Conservation (phyloP, 225 moss, liverwort and hornwort species). For the Bryoerythrophyllum caledonicum region DNA sequence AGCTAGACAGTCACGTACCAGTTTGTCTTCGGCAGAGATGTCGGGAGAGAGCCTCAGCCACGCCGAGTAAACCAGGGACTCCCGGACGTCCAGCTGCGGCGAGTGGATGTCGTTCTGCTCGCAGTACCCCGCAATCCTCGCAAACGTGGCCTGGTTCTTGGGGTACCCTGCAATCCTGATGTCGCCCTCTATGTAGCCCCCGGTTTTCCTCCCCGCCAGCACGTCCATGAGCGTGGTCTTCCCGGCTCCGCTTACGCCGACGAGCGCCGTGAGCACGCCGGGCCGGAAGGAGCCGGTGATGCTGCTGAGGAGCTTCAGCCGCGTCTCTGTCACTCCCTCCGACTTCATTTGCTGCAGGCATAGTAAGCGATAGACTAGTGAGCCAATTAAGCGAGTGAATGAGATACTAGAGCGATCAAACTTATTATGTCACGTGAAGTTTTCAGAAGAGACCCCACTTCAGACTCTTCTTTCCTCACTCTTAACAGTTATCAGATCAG, state of each 20-base stretch:
- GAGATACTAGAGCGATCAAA: no score
- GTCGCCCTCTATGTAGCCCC: slow-evolving; percentile 52
- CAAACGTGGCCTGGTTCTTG: slow-evolving; percentile 44
- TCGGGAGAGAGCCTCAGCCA: slow-evolving; percentile 57
- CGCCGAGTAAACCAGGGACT: slow-evolving; percentile 55
- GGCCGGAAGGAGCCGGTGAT: slow-evolving; percentile 56
- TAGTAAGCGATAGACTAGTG: no score
- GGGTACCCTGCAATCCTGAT: slow-evolving; percentile 40
- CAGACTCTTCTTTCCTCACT: no score
- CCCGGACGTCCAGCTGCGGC: slow-evolving; percentile 51
- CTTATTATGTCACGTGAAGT: no score
- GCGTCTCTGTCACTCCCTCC: slow-evolving; percentile 33
- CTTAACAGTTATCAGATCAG: no score
- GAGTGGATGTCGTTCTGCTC: slow-evolving; percentile 58
- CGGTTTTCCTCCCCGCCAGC: slow-evolving; percentile 50
- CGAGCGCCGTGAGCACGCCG: slow-evolving; percentile 50
- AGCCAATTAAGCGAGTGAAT: no score
- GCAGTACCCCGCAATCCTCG: slow-evolving; percentile 50
- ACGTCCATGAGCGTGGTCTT: slow-evolving; percentile 61
- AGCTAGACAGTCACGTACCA: slow-evolving; percentile 19
- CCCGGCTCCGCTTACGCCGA: slow-evolving; percentile 54
- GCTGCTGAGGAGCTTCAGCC: slow-evolving; percentile 50
- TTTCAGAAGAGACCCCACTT: no score
- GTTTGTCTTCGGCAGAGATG: slow-evolving; percentile 30
- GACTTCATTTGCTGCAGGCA: slow-evolving; percentile 49